A percentile compares a stretch with the other conserved stretches of the same genome.
Conservation (phyloP, 768 basidiomycete species). For the Pisolithus marmoratus region DNA sequence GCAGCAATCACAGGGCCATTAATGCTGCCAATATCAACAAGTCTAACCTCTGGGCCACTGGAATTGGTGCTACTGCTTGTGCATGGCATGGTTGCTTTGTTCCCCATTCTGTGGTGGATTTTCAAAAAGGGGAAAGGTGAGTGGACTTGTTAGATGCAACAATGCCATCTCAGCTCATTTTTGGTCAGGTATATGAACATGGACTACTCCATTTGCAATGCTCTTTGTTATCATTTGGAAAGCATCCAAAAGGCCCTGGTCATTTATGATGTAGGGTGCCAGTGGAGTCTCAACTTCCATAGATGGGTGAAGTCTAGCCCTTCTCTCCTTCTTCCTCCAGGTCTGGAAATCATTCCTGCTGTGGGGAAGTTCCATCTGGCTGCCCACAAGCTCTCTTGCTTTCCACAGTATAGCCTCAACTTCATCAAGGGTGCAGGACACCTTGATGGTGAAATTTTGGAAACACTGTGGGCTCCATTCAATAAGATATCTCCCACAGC, state of each 20-base stretch:
- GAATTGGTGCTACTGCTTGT: too few species aligned
- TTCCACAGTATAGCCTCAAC: slow-evolving; percentile 16
- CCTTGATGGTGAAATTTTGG: slow-evolving; percentile 30
- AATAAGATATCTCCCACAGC: slow-evolving; percentile 23
- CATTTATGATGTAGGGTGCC: slow-evolving; percentile 28
- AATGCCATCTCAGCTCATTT: too few species aligned
- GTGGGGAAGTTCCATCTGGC: slow-evolving; percentile 28
- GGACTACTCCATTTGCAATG: slow-evolving; percentile 21
- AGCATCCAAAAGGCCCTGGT: slow-evolving; percentile 2
- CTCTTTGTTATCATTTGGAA: slow-evolving; percentile 8
- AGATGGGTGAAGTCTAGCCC: not conserved
- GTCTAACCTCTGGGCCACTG: too few species aligned
- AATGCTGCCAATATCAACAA: too few species aligned
- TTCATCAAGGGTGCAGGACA: slow-evolving; percentile 25
- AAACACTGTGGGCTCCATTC: slow-evolving; percentile 27
- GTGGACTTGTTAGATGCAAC: too few species aligned
- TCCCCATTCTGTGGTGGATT: too few species aligned
- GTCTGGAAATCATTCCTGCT: slow-evolving; percentile 6
- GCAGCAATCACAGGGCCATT: too few species aligned
- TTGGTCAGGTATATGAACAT: slow-evolving; percentile 26
- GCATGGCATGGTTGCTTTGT: too few species aligned
- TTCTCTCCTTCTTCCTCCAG: not conserved
- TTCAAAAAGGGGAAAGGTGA: too few species aligned
- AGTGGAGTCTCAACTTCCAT: slow-evolving; percentile 17
- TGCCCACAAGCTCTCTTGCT: slow-evolving; percentile 22